Conservation (phyloP, 495 filamentous ascomycete genomes). For the Penicillium canariense region DNA sequence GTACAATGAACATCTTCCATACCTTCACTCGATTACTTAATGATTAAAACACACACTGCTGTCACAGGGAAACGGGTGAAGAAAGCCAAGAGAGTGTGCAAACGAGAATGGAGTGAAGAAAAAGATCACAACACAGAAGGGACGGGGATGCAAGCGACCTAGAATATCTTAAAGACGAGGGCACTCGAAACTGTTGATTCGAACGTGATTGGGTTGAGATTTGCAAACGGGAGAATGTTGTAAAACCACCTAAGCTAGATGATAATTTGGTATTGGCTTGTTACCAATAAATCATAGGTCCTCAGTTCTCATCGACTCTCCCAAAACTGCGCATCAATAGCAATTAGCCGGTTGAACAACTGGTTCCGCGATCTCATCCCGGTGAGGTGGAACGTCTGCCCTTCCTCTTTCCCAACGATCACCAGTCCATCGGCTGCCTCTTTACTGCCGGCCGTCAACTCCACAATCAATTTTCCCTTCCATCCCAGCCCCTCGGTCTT, state of each 20-base stretch:
- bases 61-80: too few relatives aligned
- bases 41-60: not conserved
- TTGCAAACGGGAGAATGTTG: too few relatives aligned
- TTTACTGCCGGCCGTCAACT: conserved; percentile 67
- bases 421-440: conserved; percentile 79
- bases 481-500: conserved; percentile 85
- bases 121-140: too few relatives aligned
- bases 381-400: conserved; percentile 60
- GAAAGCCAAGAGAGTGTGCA: too few relatives aligned
- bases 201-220: too few relatives aligned
- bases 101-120: too few relatives aligned
- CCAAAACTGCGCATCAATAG: conserved; percentile 86
- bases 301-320: conserved; percentile 62
- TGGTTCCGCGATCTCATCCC: conserved; percentile 75
- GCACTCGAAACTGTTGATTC: too few relatives aligned
- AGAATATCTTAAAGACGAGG: too few relatives aligned
- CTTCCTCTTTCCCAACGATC: conserved; percentile 53
- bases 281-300: not conserved
- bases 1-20: not conserved
- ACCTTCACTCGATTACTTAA: not conserved
- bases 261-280: not conserved
- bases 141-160: too few relatives aligned
- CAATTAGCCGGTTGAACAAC: conserved; percentile 80
- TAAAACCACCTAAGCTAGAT: not conserved
- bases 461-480: conserved; percentile 85